These are phyloP conservation scores for Myriosclerotinia duriaeana DNA, from an alignment of 2,329 filamentous ascomycete species.

Conservation along the genomic window DNA sequence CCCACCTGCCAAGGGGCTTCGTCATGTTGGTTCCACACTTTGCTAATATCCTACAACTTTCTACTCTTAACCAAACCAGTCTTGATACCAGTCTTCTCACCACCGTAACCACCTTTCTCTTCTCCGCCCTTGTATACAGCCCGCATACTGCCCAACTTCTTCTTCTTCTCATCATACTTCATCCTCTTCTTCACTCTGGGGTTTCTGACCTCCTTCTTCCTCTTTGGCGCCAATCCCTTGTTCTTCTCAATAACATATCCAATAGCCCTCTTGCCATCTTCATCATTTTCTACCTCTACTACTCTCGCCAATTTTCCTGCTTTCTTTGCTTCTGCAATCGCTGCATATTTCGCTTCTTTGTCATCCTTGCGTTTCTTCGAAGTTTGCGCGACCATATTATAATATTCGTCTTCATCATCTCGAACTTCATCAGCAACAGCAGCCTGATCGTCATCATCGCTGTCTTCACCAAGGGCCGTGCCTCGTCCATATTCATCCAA, in stretches of 20 bases:
- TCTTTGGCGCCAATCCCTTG: constrained; percentile 84
- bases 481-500: constrained; percentile 62
- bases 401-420: constrained; percentile 70
- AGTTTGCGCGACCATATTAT: constrained; percentile 76
- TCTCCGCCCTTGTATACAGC: constrained; percentile 83
- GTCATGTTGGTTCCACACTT: constrained; percentile 6
- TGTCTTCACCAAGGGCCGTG: constrained; percentile 61
- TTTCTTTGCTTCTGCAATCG: constrained; percentile 57
- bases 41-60: constrained; percentile 56
- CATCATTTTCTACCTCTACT: constrained; percentile 66
- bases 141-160: constrained; percentile 89
- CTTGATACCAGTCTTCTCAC: constrained; percentile 95
- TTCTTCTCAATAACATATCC: constrained; percentile 96
- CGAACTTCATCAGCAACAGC: constrained; percentile 45
- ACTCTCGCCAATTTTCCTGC: constrained; percentile 62
- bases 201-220: constrained; percentile 93
- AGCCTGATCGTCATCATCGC: constrained; percentile 41
- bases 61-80: constrained; percentile 87
- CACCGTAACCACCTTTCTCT: constrained; percentile 80
- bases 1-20: constrained; percentile 9
- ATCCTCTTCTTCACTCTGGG: constrained; percentile 97
- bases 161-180: constrained; percentile 95
- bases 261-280: constrained; percentile 89
- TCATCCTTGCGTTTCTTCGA: constrained; percentile 73
- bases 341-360: constrained; percentile 58